Conservation (phyloP, 208 protist species). For the Plasmodiophora brassicae region DNA sequence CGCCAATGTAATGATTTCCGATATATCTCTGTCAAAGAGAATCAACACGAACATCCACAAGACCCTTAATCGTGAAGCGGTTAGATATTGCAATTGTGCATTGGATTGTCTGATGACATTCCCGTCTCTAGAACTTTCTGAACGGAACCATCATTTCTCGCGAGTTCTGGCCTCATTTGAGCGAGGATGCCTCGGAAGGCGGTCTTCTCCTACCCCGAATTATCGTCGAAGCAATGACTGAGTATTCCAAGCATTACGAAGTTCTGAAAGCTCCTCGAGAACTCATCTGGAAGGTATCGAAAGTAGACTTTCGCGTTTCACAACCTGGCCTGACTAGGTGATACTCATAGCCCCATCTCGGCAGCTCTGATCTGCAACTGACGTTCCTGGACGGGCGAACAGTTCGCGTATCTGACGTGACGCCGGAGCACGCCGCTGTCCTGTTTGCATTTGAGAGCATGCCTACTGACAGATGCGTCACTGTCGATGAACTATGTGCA, state of each 20-base stretch:
- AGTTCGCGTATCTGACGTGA: background rate
- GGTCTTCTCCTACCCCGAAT: background rate
- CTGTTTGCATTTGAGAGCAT: background rate
- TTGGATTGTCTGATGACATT: background rate
- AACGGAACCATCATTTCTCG: background rate
- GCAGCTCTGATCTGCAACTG: background rate
- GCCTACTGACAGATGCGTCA: background rate
- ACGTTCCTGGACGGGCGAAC: background rate
- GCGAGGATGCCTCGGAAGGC: background rate
- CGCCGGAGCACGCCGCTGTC: background rate
- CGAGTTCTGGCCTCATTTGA: background rate
- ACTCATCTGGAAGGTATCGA: background rate
- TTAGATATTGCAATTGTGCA: background rate
- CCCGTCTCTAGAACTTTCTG: background rate
- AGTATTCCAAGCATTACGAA: conserved; percentile 14
- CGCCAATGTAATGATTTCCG: background rate
- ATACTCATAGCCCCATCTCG: background rate
- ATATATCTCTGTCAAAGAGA: background rate
- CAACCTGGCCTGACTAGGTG: too few species aligned
- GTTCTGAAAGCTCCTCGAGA: conserved; percentile 15
- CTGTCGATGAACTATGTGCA: background rate
- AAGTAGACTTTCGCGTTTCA: too few species aligned
- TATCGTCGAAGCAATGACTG: background rate
- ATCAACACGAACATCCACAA: conserved; percentile 6
- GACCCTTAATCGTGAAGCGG: background rate